Base-by-base conservation (phyloP, 257 asterid species). In the Cordia subcordata region DNA sequence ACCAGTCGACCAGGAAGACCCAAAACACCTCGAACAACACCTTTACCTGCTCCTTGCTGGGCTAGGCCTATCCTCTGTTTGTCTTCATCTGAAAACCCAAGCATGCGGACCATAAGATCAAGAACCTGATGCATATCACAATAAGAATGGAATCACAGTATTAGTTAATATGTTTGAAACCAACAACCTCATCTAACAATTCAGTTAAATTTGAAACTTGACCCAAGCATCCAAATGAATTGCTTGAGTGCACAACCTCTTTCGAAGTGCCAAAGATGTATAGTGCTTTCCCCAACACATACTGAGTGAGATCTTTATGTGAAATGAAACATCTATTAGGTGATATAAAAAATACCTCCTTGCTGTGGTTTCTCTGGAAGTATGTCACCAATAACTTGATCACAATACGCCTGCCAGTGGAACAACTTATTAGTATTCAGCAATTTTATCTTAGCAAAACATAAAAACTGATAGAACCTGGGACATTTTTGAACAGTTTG, bases 31-130 rank as follows among this genome's bases (percentile, higher is more conserved):
- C 97, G 84, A 57, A 93, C 96, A 20, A 93, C 94, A 71, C 97
- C 97, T 82, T 87, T 89, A 60, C 96, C 92, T 47, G 79, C 69
- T 68, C 95, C 97, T 72, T 85, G 92, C 75, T 87, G 94, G 65
- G 96, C 96, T 57, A 75, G 20, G 18, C 99, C 97, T 68, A 93
- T 87, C 67, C 96, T 78, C 68, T 89, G 95, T 68, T 89, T 89
- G 71, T 93, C 99, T 77, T 93, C 99, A 23, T 86, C 95, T 58
- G 99, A 85, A 75, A 93, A 93, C 66, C 99, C 99, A 61, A 93
- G 80, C 97, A 93, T 87, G 64, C 96, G 92, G 51, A 77, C 96
- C 96, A 93, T 87, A 61, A 93, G 87, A 70, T 93, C 99, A 22
- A 93, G 84, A 76, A 93, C 97, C 99, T 93, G 79, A 63, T 56